Evolutionary conservation across 371 early-diverging fungal species (phyloP).

Genomic region (Saksenaea vasiformis): DNA sequence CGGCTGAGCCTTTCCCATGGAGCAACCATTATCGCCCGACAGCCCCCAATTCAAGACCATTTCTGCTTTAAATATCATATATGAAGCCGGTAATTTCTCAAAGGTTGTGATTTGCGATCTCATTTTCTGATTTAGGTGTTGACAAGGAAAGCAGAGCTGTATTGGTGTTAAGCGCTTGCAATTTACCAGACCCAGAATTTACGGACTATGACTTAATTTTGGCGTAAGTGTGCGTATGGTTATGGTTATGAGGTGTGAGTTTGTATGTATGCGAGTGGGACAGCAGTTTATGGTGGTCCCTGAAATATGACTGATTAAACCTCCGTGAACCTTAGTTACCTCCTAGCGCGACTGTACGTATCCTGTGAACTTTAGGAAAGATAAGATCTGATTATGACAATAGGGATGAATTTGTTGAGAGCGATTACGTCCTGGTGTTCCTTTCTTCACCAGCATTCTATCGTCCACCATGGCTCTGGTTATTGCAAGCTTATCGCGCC

Average conservation of each 20-base stretch:
- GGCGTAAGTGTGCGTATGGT: conserved; percentile 38
- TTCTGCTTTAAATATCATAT: conserved; percentile 23
- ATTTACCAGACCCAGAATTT: conserved; percentile 65
- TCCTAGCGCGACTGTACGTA: conserved; percentile 26
- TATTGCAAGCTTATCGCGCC: conserved; percentile 71
- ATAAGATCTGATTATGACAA: neutral
- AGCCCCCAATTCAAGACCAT: conserved; percentile 26
- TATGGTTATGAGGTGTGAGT: neutral
- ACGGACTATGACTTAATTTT: conserved; percentile 74
- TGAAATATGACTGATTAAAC: neutral
- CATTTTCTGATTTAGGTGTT: conserved; percentile 51
- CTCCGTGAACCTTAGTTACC: conserved; percentile 14
- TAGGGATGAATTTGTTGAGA: conserved; percentile 69
- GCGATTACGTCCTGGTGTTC: conserved; percentile 75
- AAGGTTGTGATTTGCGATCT: neutral
- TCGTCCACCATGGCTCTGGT: conserved; percentile 77
- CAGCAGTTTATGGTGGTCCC: neutral
- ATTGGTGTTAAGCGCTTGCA: conserved; percentile 72
- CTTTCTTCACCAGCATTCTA: conserved; percentile 71
- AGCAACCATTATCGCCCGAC: conserved; percentile 12
- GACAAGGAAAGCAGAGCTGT: conserved; percentile 77
- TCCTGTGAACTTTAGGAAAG: neutral
- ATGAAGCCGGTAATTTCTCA: conserved; percentile 23
- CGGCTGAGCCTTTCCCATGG: neutral
- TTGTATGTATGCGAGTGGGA: neutral